Evolutionary conservation across 768 basidiomycete species (phyloP).

Genomic region (Trametes cubensis): DNA sequence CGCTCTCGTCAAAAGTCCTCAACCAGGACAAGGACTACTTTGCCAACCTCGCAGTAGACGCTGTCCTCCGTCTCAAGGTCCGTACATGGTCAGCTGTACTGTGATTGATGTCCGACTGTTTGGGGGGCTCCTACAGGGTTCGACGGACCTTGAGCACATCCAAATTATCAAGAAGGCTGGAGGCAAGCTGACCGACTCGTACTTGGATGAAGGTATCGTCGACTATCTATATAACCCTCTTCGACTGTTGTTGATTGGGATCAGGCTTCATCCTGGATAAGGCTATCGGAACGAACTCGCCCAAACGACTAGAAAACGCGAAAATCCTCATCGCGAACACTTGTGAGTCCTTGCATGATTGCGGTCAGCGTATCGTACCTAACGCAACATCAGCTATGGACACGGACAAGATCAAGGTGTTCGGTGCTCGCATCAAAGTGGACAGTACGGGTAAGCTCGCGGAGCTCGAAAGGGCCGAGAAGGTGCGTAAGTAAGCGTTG

Average conservation of each 20-base stretch:
- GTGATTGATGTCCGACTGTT: no score
- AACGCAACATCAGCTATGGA: slow-evolving; percentile 81
- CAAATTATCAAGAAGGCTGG: slow-evolving; percentile 99
- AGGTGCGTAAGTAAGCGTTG: slow-evolving; percentile 45
- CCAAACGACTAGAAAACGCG: slow-evolving; percentile 91
- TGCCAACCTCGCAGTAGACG: slow-evolving; percentile 95
- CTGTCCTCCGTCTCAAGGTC: slow-evolving; percentile 89
- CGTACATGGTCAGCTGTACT: background rate
- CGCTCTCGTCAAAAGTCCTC: slow-evolving; percentile 93
- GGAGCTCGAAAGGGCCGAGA: slow-evolving; percentile 95
- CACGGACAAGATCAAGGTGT: slow-evolving; percentile 99
- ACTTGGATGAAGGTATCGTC: slow-evolving; percentile 85
- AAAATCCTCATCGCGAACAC: slow-evolving; percentile 98
- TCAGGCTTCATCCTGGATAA: slow-evolving; percentile 98
- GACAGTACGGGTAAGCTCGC: slow-evolving; percentile 96
- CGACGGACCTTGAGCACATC: slow-evolving; percentile 95
- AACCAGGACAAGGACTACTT: slow-evolving; percentile 98
- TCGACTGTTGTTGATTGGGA: background rate
- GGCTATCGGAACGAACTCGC: slow-evolving; percentile 89
- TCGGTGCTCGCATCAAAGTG: slow-evolving; percentile 94
- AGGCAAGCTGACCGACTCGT: slow-evolving; percentile 96
- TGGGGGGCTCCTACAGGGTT: slow-evolving; percentile 58
- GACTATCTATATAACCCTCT: slow-evolving; percentile 7
- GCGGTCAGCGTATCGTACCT: background rate
- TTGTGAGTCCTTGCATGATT: slow-evolving; percentile 53